Evolutionary conservation across 495 filamentous ascomycete species (phyloP).

Genomic region (Daldinia caldariorum): DNA sequence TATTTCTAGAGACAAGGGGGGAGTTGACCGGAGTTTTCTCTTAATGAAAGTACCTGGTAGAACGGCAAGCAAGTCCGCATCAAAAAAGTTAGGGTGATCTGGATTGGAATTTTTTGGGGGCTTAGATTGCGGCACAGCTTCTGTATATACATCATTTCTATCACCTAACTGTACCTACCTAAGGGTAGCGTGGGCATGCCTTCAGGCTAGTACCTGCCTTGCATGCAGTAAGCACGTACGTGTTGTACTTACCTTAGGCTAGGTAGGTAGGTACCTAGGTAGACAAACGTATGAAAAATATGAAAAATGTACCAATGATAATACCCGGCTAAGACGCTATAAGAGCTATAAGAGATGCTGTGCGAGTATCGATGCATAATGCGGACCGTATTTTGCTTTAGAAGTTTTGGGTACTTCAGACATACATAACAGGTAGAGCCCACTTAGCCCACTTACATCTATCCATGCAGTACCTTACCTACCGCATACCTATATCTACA

Average conservation of each 20-base stretch:
- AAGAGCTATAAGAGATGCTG: background rate
- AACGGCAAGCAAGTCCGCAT: background rate
- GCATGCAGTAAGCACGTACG: constrained; percentile 25
- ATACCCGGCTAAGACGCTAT: background rate
- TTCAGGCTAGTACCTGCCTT: constrained; percentile 13
- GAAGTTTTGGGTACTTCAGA: constrained; percentile 11
- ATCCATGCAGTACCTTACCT: background rate
- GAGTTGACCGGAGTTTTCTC: constrained; percentile 4
- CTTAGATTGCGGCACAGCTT: constrained; percentile 44
- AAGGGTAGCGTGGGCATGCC: background rate
- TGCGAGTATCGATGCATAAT: background rate
- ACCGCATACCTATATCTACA: background rate
- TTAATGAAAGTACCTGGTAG: background rate
- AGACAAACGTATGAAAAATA: background rate
- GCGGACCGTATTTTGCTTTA: background rate
- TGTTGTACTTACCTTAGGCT: background rate
- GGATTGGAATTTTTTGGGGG: constrained; percentile 39
- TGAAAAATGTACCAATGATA: background rate
- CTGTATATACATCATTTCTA: constrained; percentile 37
- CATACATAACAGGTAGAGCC: background rate
- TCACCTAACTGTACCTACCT: background rate
- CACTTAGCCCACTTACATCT: no score
- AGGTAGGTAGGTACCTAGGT: background rate
- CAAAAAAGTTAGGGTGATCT: constrained; percentile 23
- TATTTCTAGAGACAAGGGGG: constrained; percentile 22